Percentiles rank a stretch among this genome's conserved stretches.
phyloP scores from a whole-genome alignment of 352 stramenopile species.

The Lagenidium giganteum region DNA sequence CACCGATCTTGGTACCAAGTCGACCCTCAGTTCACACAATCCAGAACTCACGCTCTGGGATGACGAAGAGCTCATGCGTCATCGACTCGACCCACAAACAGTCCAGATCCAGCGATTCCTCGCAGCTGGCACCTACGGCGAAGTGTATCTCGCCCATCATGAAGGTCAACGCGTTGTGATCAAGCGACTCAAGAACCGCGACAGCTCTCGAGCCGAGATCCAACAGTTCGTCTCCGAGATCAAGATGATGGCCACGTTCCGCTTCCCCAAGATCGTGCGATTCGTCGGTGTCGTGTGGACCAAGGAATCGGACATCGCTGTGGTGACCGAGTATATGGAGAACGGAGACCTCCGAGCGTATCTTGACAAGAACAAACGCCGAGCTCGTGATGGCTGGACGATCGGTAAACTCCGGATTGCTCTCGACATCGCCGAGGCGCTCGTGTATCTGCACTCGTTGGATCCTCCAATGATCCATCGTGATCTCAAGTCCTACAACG shows the following conservation, averaged over 20 bases:
- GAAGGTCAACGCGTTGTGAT: not conserved
- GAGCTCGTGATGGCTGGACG: slow-evolving; percentile 2
- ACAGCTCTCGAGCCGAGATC: not conserved
- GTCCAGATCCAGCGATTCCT: not conserved
- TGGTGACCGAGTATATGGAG: slow-evolving; percentile 25
- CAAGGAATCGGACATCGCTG: slow-evolving; percentile 17
- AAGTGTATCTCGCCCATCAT: not conserved
- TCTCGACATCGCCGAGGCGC: slow-evolving; percentile 13
- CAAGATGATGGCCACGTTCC: slow-evolving; percentile 10
- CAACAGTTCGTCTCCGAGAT: slow-evolving; percentile 14
- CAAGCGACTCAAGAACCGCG: not conserved
- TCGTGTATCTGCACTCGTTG: slow-evolving; percentile 18
- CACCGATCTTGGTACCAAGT: no score
- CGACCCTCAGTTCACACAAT: no score
- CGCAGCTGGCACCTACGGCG: not conserved
- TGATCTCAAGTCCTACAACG: slow-evolving; percentile 9
- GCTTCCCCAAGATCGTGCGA: slow-evolving; percentile 7
- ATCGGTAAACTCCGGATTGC: slow-evolving; percentile 2
- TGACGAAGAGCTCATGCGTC: not conserved
- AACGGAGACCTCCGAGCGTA: slow-evolving; percentile 17
- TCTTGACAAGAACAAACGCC: slow-evolving; percentile 1
- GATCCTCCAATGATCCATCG: slow-evolving; percentile 7
- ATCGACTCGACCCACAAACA: not conserved
- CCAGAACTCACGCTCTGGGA: no score
- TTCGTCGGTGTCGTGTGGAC: slow-evolving; percentile 24